Evolutionary conservation across 208 protist species (phyloP).

Genomic region (Crithidia sp.): DNA sequence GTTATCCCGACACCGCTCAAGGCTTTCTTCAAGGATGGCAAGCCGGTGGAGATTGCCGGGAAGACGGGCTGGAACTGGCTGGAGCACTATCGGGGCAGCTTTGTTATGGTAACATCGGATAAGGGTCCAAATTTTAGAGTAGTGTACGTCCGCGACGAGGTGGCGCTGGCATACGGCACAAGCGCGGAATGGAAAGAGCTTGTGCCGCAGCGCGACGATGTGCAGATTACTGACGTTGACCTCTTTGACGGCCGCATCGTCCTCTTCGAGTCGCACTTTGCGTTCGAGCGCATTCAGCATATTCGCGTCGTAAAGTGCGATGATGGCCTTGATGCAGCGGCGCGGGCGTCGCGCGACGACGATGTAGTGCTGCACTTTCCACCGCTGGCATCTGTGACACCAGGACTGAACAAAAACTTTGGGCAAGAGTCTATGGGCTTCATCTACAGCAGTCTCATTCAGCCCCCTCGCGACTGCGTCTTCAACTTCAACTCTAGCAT

Average conservation of each 20-base stretch:
- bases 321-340: constrained; percentile 68
- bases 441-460: constrained; percentile 86
- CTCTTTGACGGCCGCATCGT: constrained; percentile 82
- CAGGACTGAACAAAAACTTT: constrained; percentile 92
- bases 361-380: constrained; percentile 91
- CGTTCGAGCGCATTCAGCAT: constrained; percentile 85
- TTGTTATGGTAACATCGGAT: constrained; percentile 88
- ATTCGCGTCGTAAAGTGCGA: constrained; percentile 87
- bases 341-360: constrained; percentile 44
- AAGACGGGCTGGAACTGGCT: constrained; percentile 88
- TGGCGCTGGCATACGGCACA: constrained; percentile 66
- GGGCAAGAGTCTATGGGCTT: constrained; percentile 89
- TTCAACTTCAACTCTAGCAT: constrained; percentile 87
- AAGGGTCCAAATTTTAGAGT: constrained; percentile 82
- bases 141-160: constrained; percentile 82
- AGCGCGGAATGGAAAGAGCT: constrained; percentile 84
- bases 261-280: constrained; percentile 82
- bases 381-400: constrained; percentile 70
- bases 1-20: constrained; percentile 69
- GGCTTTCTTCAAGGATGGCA: constrained; percentile 71
- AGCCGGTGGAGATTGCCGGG: constrained; percentile 79
- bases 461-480: constrained; percentile 85
- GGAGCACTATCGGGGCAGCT: constrained; percentile 86
- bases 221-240: constrained; percentile 89
- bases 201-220: constrained; percentile 82